A percentile compares a stretch with the other conserved stretches of the same genome.
Conservation (phyloP, 306 rosid genomes). For the Canavalia gladiata region DNA sequence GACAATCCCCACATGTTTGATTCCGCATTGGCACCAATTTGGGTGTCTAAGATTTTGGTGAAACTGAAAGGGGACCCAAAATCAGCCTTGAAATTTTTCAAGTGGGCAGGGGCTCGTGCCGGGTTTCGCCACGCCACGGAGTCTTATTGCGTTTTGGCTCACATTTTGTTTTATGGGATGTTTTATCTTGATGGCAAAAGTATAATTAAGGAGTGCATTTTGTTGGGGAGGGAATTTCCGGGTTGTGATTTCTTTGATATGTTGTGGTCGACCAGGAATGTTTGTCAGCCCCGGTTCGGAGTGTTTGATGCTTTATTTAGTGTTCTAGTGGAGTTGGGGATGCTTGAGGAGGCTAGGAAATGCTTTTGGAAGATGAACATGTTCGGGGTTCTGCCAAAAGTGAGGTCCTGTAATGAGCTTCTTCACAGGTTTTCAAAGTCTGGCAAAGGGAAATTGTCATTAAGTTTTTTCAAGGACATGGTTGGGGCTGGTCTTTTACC, state of each 20-base stretch:
- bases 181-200: conserved; percentile 67
- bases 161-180: conserved; percentile 72
- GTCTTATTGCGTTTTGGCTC: conserved; percentile 79
- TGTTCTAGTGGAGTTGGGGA: conserved; percentile 78
- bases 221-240: conserved; percentile 61
- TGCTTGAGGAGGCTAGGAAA: conserved; percentile 81
- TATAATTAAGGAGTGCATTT: conserved; percentile 68
- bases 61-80: conserved; percentile 70
- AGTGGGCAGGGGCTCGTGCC: conserved; percentile 58
- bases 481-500: conserved; percentile 75
- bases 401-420: conserved; percentile 86
- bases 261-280: conserved; percentile 80
- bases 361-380: conserved; percentile 77
- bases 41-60: conserved; percentile 71
- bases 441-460: conserved; percentile 61
- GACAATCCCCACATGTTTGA: conserved; percentile 62
- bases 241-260: conserved; percentile 73
- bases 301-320: conserved; percentile 91
- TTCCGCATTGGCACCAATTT: conserved; percentile 74
- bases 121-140: conserved; percentile 71
- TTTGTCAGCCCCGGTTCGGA: conserved; percentile 67
- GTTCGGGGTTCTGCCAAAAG: conserved; percentile 76
- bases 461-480: conserved; percentile 71
- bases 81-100: conserved; percentile 76
- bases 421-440: conserved; percentile 76